Conservation (phyloP, 495 filamentous ascomycete genomes). For the Lophium mytilinum region DNA sequence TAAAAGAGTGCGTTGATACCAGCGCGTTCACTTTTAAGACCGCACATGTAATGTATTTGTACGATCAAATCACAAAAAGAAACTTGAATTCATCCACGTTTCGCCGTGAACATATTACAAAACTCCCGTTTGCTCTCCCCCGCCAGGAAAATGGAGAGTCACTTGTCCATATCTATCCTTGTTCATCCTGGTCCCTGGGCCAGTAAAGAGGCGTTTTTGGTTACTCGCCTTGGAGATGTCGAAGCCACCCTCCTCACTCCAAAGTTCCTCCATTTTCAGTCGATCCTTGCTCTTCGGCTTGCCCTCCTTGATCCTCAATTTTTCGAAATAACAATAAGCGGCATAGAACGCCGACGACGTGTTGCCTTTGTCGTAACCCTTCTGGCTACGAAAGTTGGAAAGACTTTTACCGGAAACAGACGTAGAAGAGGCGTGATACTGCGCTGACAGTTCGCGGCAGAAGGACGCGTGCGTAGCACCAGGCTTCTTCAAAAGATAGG, state of each 20-base stretch:
- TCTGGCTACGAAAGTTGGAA: slow-evolving; percentile 42
- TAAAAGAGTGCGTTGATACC: not conserved
- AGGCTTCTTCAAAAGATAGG: slow-evolving; percentile 37
- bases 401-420: slow-evolving; percentile 38
- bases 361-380: slow-evolving; percentile 39
- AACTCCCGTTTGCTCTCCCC: no score
- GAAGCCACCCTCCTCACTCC: slow-evolving; percentile 15
- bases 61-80: no score
- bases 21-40: not conserved
- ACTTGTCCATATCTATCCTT: no score
- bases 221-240: no score
- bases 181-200: no score
- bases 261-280: slow-evolving; percentile 46
- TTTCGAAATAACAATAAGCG: slow-evolving; percentile 54
- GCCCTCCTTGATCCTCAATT: slow-evolving; percentile 45
- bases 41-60: no score
- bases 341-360: slow-evolving; percentile 42
- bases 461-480: slow-evolving; percentile 47
- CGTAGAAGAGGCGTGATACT: slow-evolving; percentile 21
- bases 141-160: no score
- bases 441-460: slow-evolving; percentile 39
- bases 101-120: no score
- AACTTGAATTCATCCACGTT: no score
- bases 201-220: no score
- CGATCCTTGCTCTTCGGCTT: slow-evolving; percentile 48